Base-by-base conservation (phyloP, 805 yeast species). In the Schizosaccharomyces cryophilus region DNA sequence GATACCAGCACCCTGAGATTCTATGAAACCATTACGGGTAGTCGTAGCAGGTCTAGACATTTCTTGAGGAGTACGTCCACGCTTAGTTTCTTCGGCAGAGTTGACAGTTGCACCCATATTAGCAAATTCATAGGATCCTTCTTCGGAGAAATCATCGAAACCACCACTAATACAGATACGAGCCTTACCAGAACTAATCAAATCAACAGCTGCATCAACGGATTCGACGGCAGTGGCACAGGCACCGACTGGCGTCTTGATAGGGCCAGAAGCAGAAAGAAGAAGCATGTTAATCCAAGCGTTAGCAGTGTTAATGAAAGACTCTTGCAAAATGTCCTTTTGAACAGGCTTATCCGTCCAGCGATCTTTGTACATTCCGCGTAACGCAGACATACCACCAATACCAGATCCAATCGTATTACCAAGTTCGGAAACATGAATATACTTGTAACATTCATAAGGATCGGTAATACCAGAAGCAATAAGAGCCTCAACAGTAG, bases 211-310 rank as follows among this genome's bases (percentile, higher is more conserved):
- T 68, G 81, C 80, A 72, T 93, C 99, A 66, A 93, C 85, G 64
- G 98, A 93, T 77, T 93, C 98, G 64, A 93, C 85, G 62, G 98
- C 93, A 66, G 99, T 93, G 60, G 99, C 99, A 79, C 99, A 93
- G 51, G 99, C 99, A 77, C 95, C 99, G 62, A 93, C 98, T 61
- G 99, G 97, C 35, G 99, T 94, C 80, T 89, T 89, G 74, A 89
- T 88, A 64, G 99, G 99, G 75, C 99, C 99, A 63, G 96, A 87
- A 5, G 97, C 85, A 19, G 97, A 90, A 64, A 93, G 78, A 71
- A 94, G 77, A 78, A 93, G 80, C 99, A 93, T 93, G 71, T 93
- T 93, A 67, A 93, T 96, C 99, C 99, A 93, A 64, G 99, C 98
- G 64, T 95, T 80, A 96, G 93, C 90, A 61, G 97, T 93, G 78